These are phyloP conservation scores for Theileria parva DNA, from an alignment of 169 alveolate species.

Conservation along the genomic window DNA sequence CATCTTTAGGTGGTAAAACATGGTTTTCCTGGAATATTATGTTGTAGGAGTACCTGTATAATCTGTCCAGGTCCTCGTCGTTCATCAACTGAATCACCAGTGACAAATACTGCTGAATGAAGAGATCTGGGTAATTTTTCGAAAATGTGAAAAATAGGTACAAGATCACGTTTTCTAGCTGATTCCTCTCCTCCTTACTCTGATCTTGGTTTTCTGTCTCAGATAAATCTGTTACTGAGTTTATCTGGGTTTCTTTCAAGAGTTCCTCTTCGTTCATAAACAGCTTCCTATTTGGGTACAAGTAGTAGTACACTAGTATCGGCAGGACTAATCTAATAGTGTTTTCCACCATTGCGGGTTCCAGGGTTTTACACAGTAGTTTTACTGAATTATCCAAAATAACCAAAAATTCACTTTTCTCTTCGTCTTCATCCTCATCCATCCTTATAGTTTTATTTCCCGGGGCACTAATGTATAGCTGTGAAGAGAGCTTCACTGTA, in stretches of 20 bases:
- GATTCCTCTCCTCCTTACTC: not conserved
- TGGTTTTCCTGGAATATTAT: not conserved
- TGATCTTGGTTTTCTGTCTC: not conserved
- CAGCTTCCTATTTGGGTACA: not conserved
- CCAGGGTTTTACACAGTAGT: conserved; percentile 8
- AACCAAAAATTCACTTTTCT: not conserved
- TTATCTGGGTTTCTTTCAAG: not conserved
- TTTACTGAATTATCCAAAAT: not conserved
- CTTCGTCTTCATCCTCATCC: not conserved
- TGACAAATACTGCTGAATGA: conserved; percentile 15
- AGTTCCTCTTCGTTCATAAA: not conserved
- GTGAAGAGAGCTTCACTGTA: not conserved
- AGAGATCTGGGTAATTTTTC: not conserved
- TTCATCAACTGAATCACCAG: not conserved
- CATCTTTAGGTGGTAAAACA: not conserved
- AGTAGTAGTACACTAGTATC: not conserved
- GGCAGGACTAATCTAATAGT: conserved; percentile 9
- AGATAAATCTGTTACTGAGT: not conserved
- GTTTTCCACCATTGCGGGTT: not conserved
- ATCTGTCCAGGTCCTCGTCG: not conserved
- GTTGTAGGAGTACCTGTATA: conserved; percentile 8
- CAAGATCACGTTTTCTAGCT: not conserved
- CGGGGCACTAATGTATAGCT: not conserved
- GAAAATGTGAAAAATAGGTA: not conserved
- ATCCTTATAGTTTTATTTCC: conserved; percentile 3